A percentile compares a stretch with the other conserved stretches of the same genome.
phyloP scores from a whole-genome alignment of 2,329 filamentous ascomycete genomes.

The Colletotrichum scovillei region DNA sequence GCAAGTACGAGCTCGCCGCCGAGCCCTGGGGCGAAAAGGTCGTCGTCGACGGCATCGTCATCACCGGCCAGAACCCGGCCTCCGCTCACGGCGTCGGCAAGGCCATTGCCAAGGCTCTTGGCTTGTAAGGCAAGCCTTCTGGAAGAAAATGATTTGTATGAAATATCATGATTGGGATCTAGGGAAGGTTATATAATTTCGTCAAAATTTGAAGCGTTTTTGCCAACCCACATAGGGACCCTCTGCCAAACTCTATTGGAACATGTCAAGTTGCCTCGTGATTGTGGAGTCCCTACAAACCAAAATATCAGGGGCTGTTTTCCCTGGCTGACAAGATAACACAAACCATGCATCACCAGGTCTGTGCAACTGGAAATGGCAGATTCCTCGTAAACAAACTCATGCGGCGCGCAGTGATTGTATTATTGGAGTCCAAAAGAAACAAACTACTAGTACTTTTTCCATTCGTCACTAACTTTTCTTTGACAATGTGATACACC shows the following conservation, averaged over 20 bases:
- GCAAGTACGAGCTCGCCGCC: conserved; percentile 65
- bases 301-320: neutral
- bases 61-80: conserved; percentile 69
- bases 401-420: neutral
- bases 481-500: neutral
- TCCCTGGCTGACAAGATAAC: neutral
- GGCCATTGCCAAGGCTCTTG: conserved; percentile 60
- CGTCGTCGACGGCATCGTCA: conserved; percentile 62
- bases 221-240: neutral
- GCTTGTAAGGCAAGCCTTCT: conserved; percentile 21
- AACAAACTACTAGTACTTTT: conserved; percentile 3
- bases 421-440: neutral
- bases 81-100: conserved; percentile 63
- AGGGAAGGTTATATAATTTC: conserved; percentile 11
- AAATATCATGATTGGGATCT: conserved; percentile 7
- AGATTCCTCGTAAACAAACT: neutral
- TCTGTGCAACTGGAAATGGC: too few species aligned
- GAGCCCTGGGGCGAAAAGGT: conserved; percentile 59
- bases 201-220: neutral
- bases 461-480: neutral
- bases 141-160: neutral
- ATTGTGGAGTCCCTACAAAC: neutral
- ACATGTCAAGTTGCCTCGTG: neutral
- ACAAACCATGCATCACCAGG: neutral
- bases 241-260: neutral